These are phyloP conservation scores for Colletotrichum tanaceti DNA, from an alignment of 2,329 filamentous ascomycete species.

Conservation along the genomic window DNA sequence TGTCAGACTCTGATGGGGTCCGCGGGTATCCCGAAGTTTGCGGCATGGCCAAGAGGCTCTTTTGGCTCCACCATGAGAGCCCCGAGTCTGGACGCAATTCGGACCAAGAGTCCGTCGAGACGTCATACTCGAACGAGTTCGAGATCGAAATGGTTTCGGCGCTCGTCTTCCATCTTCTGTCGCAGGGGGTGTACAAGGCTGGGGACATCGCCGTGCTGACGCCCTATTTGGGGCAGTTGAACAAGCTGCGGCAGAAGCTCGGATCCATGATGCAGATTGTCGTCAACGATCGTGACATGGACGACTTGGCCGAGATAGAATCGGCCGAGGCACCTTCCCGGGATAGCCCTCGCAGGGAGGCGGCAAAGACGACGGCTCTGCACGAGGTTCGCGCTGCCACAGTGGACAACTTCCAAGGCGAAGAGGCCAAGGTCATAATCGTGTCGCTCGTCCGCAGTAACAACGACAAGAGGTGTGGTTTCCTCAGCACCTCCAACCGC, in stretches of 20 bases:
- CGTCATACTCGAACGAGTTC: slow-evolving; percentile 65
- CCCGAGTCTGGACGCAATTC: slow-evolving; percentile 25
- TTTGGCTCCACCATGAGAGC: slow-evolving; percentile 70
- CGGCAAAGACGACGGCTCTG: slow-evolving; percentile 51
- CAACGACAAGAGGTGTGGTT: slow-evolving; percentile 66
- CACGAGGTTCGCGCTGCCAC: slow-evolving; percentile 69
- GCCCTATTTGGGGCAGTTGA: slow-evolving; percentile 69
- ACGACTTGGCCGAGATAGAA: slow-evolving; percentile 59
- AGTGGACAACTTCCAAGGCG: slow-evolving; percentile 82
- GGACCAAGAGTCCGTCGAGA: slow-evolving; percentile 50
- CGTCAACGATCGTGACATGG: slow-evolving; percentile 71
- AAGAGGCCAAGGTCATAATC: slow-evolving; percentile 78
- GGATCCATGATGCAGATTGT: slow-evolving; percentile 67
- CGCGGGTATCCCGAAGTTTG: slow-evolving; percentile 58
- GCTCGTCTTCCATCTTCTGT: slow-evolving; percentile 72
- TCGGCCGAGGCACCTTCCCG: slow-evolving; percentile 42
- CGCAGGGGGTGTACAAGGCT: slow-evolving; percentile 69
- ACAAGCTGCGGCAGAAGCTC: slow-evolving; percentile 61
- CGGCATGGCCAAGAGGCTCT: slow-evolving; percentile 65
- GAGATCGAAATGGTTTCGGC: slow-evolving; percentile 73
- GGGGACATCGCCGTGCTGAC: slow-evolving; percentile 78
- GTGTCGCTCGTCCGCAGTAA: slow-evolving; percentile 80
- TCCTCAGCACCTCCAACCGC: slow-evolving; percentile 73
- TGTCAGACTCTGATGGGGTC: slow-evolving; percentile 62
- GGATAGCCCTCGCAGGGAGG: slow-evolving; percentile 17